These are phyloP conservation scores for Pharnaceum exiguum DNA, from an alignment of 148 eudicot species.

Conservation along the genomic window DNA sequence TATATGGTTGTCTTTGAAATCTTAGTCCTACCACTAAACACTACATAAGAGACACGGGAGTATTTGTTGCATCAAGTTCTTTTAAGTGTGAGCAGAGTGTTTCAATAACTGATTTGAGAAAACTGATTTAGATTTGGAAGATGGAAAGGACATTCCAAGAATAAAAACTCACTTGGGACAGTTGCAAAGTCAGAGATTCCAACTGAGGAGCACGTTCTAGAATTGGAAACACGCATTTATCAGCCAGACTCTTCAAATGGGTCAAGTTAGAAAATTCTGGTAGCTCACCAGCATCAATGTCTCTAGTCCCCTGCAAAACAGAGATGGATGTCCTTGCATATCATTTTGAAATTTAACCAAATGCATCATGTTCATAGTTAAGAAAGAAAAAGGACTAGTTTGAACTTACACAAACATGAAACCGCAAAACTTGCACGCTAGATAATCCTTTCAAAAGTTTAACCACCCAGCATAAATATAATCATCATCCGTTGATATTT, in stretches of 20 bases:
- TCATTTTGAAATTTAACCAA: too few relatives aligned
- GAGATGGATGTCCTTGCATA: too few relatives aligned
- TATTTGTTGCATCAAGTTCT: too few relatives aligned
- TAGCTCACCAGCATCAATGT: too few relatives aligned
- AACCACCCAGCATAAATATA: neutral
- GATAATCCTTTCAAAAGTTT: neutral
- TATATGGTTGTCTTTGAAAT: too few relatives aligned
- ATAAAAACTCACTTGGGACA: too few relatives aligned
- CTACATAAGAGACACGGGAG: too few relatives aligned
- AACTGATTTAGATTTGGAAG: too few relatives aligned
- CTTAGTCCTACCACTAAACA: too few relatives aligned
- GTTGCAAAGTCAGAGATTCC: neutral
- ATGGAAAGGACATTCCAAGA: too few relatives aligned
- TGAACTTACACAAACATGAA: neutral
- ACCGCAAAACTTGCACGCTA: neutral
- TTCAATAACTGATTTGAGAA: too few relatives aligned
- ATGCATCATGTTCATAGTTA: neutral
- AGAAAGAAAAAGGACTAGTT: neutral
- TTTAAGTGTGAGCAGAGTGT: too few relatives aligned
- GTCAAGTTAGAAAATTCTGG: slow-evolving; percentile 7
- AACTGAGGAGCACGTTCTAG: slow-evolving; percentile 2
- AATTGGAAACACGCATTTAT: neutral
- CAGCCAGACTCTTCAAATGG: neutral
- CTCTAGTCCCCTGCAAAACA: neutral
- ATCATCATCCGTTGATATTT: neutral